phyloP scores from a whole-genome alignment of 2,329 filamentous ascomycete species.

The Ophiostoma piceae region DNA sequence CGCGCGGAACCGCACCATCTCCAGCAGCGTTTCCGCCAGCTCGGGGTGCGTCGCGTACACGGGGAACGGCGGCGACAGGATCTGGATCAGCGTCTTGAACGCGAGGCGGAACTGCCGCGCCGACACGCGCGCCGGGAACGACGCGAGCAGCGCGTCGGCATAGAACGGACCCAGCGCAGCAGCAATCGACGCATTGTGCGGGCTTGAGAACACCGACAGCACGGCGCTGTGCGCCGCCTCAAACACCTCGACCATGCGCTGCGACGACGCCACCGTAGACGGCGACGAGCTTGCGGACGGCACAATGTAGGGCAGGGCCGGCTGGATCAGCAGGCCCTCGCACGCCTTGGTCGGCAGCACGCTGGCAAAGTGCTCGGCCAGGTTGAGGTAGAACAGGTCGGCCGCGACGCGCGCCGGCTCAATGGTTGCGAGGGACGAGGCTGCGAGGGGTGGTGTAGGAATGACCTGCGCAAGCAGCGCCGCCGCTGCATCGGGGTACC shows the following conservation, averaged over 20 bases:
- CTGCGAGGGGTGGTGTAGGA: not conserved
- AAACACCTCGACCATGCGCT: conserved; percentile 58
- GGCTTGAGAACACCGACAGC: conserved; percentile 73
- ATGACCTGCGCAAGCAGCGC: conserved; percentile 62
- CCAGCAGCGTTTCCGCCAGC: conserved; percentile 73
- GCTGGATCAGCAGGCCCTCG: conserved; percentile 67
- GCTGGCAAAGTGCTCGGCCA: conserved; percentile 75
- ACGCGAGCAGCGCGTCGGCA: conserved; percentile 70
- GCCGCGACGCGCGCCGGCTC: conserved; percentile 41
- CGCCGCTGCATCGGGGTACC: conserved; percentile 61
- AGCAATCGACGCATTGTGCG: conserved; percentile 67
- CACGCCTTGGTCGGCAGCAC: conserved; percentile 60
- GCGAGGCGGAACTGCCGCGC: conserved; percentile 82
- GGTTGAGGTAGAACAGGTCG: conserved; percentile 85
- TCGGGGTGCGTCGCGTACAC: conserved; percentile 68
- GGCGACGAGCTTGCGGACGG: conserved; percentile 29
- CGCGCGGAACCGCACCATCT: conserved; percentile 67
- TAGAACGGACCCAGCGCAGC: conserved; percentile 74
- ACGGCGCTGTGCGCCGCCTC: conserved; percentile 82
- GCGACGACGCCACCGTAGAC: conserved; percentile 35
- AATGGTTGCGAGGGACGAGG: conserved; percentile 36
- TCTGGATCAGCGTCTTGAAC: conserved; percentile 77
- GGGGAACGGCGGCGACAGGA: conserved; percentile 73
- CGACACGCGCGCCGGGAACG: conserved; percentile 74
- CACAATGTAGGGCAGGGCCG: conserved; percentile 67